These are phyloP conservation scores for Cucurbita moschata DNA, from an alignment of 306 rosid genomes.

Conservation along the genomic window DNA sequence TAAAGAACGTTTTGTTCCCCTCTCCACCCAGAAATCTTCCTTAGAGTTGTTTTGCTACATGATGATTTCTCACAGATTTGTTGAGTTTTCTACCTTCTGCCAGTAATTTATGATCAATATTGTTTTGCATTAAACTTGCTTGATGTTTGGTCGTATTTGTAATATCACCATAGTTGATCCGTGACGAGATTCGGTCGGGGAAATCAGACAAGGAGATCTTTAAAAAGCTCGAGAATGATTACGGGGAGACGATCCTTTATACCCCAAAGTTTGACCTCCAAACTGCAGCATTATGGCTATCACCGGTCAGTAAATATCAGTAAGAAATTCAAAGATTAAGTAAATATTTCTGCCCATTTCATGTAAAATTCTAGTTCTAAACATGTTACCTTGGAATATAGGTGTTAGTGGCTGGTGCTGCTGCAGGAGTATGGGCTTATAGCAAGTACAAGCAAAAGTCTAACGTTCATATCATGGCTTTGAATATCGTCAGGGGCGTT, in stretches of 20 bases:
- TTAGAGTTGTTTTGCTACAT: background rate
- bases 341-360: background rate
- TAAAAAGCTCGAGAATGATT: conserved; percentile 61
- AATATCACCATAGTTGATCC: conserved; percentile 50
- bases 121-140: background rate
- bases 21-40: no score
- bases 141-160: conserved; percentile 5
- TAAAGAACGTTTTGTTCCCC: no score
- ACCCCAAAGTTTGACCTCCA: conserved; percentile 80
- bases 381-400: conserved; percentile 9
- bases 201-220: conserved; percentile 67
- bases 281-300: conserved; percentile 75
- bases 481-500: conserved; percentile 61
- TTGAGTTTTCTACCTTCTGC: background rate
- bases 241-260: conserved; percentile 73
- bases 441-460: conserved; percentile 47
- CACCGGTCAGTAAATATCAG: conserved; percentile 38
- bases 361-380: background rate
- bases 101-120: background rate
- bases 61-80: background rate
- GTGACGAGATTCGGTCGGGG: conserved; percentile 70
- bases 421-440: conserved; percentile 68
- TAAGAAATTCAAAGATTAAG: background rate
- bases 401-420: conserved; percentile 42
- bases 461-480: conserved; percentile 70